phyloP scores from a whole-genome alignment of 2,329 filamentous ascomycete genomes.

The Alternaria arbusti region DNA sequence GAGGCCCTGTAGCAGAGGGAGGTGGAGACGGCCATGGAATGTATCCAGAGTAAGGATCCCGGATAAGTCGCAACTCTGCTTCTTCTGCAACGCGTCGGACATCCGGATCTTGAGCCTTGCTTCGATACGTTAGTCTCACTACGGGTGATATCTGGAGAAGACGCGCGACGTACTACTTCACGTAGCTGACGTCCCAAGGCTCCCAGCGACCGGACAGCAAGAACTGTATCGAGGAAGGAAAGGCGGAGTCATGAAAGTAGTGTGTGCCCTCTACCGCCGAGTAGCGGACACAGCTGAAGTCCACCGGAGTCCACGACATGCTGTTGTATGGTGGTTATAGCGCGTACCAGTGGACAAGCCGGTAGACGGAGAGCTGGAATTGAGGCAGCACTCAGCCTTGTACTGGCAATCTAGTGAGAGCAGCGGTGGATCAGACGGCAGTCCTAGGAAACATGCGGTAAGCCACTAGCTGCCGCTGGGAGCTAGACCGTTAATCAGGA shows the following conservation, averaged over 20 bases:
- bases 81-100: conserved; percentile 38
- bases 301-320: conserved; percentile 38
- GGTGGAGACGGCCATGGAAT: conserved; percentile 28
- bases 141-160: neutral
- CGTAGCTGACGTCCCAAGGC: conserved; percentile 41
- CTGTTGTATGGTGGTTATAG: conserved; percentile 11
- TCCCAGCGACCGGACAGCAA: conserved; percentile 39
- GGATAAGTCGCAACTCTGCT: conserved; percentile 30
- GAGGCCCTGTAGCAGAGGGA: conserved; percentile 11
- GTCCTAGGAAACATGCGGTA: conserved; percentile 21
- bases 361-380: conserved; percentile 1
- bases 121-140: conserved; percentile 16
- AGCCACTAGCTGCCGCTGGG: conserved; percentile 17
- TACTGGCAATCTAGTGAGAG: conserved; percentile 8
- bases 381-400: conserved; percentile 9
- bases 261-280: conserved; percentile 38
- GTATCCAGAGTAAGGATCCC: conserved; percentile 27
- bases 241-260: conserved; percentile 39
- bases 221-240: conserved; percentile 40
- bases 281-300: conserved; percentile 38
- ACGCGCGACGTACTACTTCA: conserved; percentile 30
- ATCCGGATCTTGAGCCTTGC: conserved; percentile 37
- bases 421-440: conserved; percentile 16
- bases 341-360: neutral
- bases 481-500: conserved; percentile 21